Evolutionary conservation across 139 green algal species (phyloP).

Genomic region (Marvania coccoides): DNA sequence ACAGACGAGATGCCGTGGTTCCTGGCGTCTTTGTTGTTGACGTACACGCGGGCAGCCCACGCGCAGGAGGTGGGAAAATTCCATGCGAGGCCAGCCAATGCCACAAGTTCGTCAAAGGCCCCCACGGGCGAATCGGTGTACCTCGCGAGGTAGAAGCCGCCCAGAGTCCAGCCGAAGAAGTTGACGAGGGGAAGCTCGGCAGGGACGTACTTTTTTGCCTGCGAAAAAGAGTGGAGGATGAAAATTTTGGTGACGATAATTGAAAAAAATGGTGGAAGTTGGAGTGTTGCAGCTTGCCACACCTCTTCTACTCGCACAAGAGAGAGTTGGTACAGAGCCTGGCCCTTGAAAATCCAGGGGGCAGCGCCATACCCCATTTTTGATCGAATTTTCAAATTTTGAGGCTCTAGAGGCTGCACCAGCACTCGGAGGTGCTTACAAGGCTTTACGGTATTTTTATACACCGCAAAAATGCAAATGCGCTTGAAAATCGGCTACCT

Average conservation of each 20-base stretch:
- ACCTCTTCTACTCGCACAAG: conserved; percentile 68
- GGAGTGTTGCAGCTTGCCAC: background rate
- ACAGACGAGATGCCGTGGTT: conserved; percentile 66
- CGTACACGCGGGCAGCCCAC: conserved; percentile 84
- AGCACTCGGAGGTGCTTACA: background rate
- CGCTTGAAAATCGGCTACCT: background rate
- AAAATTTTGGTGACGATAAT: background rate
- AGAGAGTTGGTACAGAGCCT: conserved; percentile 82
- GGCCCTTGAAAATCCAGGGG: conserved; percentile 70
- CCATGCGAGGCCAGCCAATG: conserved; percentile 85
- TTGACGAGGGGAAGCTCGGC: conserved; percentile 73
- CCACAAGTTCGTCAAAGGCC: conserved; percentile 87
- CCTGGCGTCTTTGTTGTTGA: conserved; percentile 70
- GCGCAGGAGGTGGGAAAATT: conserved; percentile 90
- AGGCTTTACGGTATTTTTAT: background rate
- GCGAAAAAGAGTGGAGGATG: background rate
- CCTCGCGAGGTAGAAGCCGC: conserved; percentile 86
- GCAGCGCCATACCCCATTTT: conserved; percentile 56
- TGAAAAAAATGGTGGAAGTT: background rate
- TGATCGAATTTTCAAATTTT: background rate
- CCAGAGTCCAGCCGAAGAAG: conserved; percentile 84
- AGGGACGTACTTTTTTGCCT: conserved; percentile 80
- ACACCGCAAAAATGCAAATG: background rate
- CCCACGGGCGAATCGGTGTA: conserved; percentile 85
- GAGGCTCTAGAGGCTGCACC: background rate